Conservation (phyloP, 2,329 filamentous ascomycete genomes). For the Pseudogymnoascus sp. region DNA sequence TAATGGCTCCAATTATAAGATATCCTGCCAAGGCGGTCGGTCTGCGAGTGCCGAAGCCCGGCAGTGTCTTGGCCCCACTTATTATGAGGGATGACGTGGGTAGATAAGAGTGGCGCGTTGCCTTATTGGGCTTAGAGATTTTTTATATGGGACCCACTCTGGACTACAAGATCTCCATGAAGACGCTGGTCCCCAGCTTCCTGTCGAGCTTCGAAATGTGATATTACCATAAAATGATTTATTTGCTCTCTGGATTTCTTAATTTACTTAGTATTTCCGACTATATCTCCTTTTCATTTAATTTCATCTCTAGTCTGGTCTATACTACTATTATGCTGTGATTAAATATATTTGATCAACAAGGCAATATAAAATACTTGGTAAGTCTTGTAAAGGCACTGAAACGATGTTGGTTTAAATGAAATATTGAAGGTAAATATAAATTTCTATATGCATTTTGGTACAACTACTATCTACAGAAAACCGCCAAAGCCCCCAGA, state of each 20-base stretch:
- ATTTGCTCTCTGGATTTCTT: not conserved
- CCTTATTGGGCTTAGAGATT: not conserved
- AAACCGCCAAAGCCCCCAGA: not conserved
- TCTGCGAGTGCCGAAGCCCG: not conserved
- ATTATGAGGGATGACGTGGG: not conserved
- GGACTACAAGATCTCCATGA: conserved; percentile 4
- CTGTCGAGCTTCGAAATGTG: not conserved
- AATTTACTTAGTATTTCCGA: not conserved
- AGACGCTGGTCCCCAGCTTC: not conserved
- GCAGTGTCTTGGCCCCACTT: not conserved
- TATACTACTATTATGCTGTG: too few relatives aligned
- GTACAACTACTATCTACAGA: not conserved
- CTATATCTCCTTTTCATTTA: not conserved
- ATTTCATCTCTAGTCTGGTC: not conserved
- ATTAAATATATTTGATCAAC: too few relatives aligned
- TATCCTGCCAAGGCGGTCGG: conserved; percentile 2
- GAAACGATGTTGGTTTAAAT: not conserved
- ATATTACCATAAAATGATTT: not conserved
- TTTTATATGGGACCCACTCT: not conserved
- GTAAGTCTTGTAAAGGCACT: not conserved
- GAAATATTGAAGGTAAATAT: not conserved
- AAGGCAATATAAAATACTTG: too few relatives aligned
- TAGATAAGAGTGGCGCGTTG: not conserved
- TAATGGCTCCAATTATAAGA: not conserved
- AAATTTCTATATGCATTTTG: not conserved